Conservation (phyloP, 345 rosid genomes). For the Eucalyptus pauciflora region DNA sequence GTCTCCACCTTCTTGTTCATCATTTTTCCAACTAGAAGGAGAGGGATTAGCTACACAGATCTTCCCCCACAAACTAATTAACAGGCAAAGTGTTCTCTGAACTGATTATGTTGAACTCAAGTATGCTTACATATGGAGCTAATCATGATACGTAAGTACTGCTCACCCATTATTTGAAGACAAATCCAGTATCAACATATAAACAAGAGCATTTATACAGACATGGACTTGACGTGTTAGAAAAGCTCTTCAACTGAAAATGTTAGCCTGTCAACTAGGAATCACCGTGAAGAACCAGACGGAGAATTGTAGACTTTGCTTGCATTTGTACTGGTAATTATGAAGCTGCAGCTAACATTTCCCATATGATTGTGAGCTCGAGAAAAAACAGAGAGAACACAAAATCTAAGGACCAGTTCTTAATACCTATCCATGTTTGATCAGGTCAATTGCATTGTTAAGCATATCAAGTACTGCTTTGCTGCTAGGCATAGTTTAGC, state of each 20-base stretch:
- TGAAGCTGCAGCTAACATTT: not conserved
- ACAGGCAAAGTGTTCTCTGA: not conserved
- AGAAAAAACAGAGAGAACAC: not conserved
- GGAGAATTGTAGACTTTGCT: not conserved
- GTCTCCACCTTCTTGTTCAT: slow-evolving; percentile 25
- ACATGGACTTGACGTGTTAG: not conserved
- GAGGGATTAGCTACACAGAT: slow-evolving; percentile 33
- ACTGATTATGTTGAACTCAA: not conserved
- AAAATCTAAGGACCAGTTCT: not conserved
- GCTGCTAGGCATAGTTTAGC: not conserved
- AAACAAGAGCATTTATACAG: not conserved
- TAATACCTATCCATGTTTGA: not conserved
- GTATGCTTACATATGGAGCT: not conserved
- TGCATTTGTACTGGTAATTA: not conserved
- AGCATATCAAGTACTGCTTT: not conserved
- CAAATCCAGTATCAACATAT: not conserved
- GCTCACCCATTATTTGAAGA: not conserved
- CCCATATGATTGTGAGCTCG: not conserved
- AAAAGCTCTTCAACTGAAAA: not conserved
- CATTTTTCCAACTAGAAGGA: slow-evolving; percentile 13
- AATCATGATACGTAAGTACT: not conserved
- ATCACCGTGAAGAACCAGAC: not conserved
- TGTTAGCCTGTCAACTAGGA: not conserved
- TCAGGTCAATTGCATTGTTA: not conserved
- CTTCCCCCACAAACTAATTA: not conserved